Conservation (phyloP, 1,284 basidiomycete species). For the Ceratobasidium sp. region DNA sequence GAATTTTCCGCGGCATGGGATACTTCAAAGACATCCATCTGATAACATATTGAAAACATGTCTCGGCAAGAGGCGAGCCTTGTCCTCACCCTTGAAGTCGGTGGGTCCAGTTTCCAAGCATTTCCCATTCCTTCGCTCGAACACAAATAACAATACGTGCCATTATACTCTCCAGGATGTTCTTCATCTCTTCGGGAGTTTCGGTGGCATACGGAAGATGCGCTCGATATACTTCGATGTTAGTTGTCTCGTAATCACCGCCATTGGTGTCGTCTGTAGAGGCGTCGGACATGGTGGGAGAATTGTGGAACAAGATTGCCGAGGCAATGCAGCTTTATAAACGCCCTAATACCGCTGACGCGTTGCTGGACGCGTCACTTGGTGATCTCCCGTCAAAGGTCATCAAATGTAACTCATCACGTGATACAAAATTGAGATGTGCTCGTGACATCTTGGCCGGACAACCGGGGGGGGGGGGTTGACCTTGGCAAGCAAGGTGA, state of each 20-base stretch:
- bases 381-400: neutral
- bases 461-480: too few species aligned
- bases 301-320: neutral
- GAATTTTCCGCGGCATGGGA: conserved; percentile 72
- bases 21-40: conserved; percentile 87
- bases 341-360: conserved; percentile 24
- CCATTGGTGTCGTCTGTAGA: conserved; percentile 9
- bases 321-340: conserved; percentile 5
- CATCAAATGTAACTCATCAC: neutral
- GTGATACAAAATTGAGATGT: too few species aligned
- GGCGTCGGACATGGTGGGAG: conserved; percentile 27
- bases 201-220: conserved; percentile 79
- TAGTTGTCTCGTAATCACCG: conserved; percentile 2
- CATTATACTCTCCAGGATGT: conserved; percentile 74
- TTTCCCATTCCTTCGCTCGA: conserved; percentile 76
- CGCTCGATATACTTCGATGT: conserved; percentile 26
- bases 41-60: neutral
- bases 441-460: too few species aligned
- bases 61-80: conserved; percentile 44
- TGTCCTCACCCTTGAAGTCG: conserved; percentile 71
- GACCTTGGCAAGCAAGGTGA: too few species aligned
- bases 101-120: conserved; percentile 73
- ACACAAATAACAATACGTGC: conserved; percentile 75
- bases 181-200: conserved; percentile 75
- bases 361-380: conserved; percentile 26